Base-by-base conservation (phyloP, 805 yeast genomes). In the Ogataea degrootiae region DNA sequence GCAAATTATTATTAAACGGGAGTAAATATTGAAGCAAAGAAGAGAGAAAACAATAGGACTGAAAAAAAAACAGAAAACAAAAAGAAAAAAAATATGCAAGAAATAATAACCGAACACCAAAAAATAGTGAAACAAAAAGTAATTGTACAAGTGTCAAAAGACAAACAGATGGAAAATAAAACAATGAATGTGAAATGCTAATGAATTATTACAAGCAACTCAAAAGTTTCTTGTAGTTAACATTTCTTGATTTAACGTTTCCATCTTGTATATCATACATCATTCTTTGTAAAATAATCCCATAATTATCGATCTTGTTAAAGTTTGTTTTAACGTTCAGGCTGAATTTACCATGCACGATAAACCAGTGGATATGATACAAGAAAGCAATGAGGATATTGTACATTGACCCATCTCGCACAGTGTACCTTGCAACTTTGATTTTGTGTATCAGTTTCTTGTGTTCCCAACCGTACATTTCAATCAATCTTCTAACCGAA, bases 391-490 rank as follows among this genome's bases (percentile, higher is more conserved):
- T 58, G 36, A 65, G 41, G 21, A 62, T 45, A 39, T 59, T 63
- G 49, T 61, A 63, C 17, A 59, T 49, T 15, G 50, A 50, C 7
- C 55, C 41, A 16, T 54, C 52, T 19, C 51, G 50, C 23, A 62
- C 45, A 12, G 49, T 40, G 12, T 53, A 56, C 21, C 61, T 54
- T 17, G 60, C 50, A 2, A 52, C 49, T 33, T 62, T 49, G 29
- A 67, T 53, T 21, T 57, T 53, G 23, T 48, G 51, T 29, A 66
- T 51, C 21, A 64, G 41, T 37, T 60, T 45, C 8, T 54, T 57
- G 41, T 59, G 54, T 34, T 59, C 55, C 56, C 64, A 61, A 5
- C 65, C 67, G 40, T 65, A 65, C 53, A 61, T 47, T 45, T 66
- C 69, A 37, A 65, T 58, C 29, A 67, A 40, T 43, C 61, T 55